These are phyloP conservation scores for Arabidopsis thaliana DNA, from an alignment of 345 rosid species.

Conservation along the genomic window DNA sequence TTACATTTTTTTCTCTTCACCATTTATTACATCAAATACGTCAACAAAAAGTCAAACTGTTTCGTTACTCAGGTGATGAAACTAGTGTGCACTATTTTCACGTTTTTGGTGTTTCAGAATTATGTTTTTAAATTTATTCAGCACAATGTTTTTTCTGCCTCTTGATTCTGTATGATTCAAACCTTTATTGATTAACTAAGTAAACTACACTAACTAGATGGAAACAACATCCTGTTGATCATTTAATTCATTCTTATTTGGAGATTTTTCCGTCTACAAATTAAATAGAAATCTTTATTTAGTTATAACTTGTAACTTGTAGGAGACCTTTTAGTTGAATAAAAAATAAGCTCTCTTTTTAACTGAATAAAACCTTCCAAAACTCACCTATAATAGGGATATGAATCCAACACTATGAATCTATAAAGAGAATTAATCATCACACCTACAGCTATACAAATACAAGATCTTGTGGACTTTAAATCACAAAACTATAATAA, in stretches of 20 bases:
- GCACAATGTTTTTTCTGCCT: too few relatives aligned
- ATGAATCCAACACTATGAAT: not conserved
- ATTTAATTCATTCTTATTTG: not conserved
- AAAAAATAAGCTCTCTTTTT: not conserved
- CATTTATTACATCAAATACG: not conserved
- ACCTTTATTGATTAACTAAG: not conserved
- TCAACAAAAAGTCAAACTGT: too few relatives aligned
- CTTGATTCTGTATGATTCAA: too few relatives aligned
- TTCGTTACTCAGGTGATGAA: too few relatives aligned
- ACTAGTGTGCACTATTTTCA: too few relatives aligned
- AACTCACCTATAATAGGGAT: not conserved
- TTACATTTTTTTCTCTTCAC: not conserved
- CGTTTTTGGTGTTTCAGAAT: too few relatives aligned
- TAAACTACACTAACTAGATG: not conserved
- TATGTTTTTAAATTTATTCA: too few relatives aligned
- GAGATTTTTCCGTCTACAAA: not conserved
- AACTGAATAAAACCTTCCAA: not conserved
- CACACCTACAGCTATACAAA: not conserved
- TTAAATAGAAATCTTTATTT: not conserved
- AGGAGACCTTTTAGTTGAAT: not conserved
- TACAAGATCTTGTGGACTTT: not conserved
- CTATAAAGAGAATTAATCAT: conserved; percentile 3
- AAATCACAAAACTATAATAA: conserved; percentile 9
- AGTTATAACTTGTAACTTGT: not conserved
- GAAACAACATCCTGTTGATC: not conserved